These are phyloP conservation scores for Colletotrichum eremochloae DNA, from an alignment of 2,329 filamentous ascomycete species.

Conservation along the genomic window DNA sequence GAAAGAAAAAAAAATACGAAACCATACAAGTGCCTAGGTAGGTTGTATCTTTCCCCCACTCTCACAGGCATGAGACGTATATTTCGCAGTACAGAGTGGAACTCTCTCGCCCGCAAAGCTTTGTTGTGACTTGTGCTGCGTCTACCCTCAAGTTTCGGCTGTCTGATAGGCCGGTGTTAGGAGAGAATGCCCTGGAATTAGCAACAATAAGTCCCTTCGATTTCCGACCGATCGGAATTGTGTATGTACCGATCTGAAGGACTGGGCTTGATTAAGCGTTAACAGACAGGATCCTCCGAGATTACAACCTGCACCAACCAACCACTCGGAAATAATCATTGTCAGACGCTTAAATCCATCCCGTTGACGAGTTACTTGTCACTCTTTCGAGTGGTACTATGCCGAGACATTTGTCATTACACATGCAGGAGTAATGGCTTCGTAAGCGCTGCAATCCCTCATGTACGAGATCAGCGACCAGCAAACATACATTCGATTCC, in stretches of 20 bases:
- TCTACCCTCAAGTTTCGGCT: not conserved
- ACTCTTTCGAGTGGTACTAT: not conserved
- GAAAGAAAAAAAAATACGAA: not conserved
- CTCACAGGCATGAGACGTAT: not conserved
- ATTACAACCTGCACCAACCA: not conserved
- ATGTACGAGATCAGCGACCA: not conserved
- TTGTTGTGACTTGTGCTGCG: not conserved
- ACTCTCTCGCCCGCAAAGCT: not conserved
- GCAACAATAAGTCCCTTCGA: slow-evolving; percentile 15
- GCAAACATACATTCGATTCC: not conserved
- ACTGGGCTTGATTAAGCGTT: slow-evolving; percentile 15
- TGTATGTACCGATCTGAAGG: not conserved
- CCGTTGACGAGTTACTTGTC: not conserved
- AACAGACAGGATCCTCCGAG: too few relatives aligned
- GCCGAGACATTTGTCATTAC: not conserved
- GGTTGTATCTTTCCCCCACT: not conserved
- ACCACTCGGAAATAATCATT: not conserved
- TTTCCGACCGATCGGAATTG: slow-evolving; percentile 33
- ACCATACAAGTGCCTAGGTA: not conserved
- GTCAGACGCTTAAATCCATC: slow-evolving; percentile 1
- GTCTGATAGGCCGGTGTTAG: slow-evolving; percentile 3
- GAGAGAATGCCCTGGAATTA: slow-evolving; percentile 26
- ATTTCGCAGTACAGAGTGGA: not conserved
- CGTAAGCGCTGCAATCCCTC: not conserved
- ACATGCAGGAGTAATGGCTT: not conserved